These are phyloP conservation scores for Plasmodium inui DNA, from an alignment of 169 alveolate genomes.

Conservation along the genomic window DNA sequence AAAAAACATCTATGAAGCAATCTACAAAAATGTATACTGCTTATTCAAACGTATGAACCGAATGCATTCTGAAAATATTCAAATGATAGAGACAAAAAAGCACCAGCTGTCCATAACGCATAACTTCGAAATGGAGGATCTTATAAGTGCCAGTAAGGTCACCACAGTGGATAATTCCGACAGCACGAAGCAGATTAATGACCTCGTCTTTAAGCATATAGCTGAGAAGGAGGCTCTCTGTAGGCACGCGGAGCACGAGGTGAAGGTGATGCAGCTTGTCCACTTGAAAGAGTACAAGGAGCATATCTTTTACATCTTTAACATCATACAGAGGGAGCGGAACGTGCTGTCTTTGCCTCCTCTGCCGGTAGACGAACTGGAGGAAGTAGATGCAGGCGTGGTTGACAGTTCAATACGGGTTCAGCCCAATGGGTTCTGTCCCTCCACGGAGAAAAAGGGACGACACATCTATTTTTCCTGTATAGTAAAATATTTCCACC, in stretches of 20 bases:
- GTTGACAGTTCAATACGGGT: neutral
- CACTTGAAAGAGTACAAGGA: constrained; percentile 51
- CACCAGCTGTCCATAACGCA: constrained; percentile 61
- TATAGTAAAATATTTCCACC: constrained; percentile 21
- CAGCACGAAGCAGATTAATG: constrained; percentile 12
- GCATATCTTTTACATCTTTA: constrained; percentile 60
- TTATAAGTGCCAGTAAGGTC: constrained; percentile 50
- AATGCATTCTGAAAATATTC: constrained; percentile 12
- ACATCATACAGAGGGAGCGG: constrained; percentile 21
- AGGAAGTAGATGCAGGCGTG: neutral
- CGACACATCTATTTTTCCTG: neutral
- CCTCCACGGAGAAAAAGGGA: neutral
- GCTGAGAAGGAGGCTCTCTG: constrained; percentile 65
- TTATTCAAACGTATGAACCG: constrained; percentile 44
- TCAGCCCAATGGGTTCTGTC: neutral
- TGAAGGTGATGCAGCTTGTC: constrained; percentile 33
- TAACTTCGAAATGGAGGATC: constrained; percentile 66
- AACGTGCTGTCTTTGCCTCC: constrained; percentile 57
- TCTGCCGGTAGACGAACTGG: constrained; percentile 29
- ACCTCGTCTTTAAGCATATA: constrained; percentile 64
- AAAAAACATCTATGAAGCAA: constrained; percentile 8
- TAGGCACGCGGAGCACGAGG: constrained; percentile 67
- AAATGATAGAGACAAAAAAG: constrained; percentile 32
- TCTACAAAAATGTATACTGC: constrained; percentile 42
- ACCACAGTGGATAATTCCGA: constrained; percentile 8